phyloP scores from a whole-genome alignment of 2,329 filamentous ascomycete species.

The Pseudogymnoascus sp. region DNA sequence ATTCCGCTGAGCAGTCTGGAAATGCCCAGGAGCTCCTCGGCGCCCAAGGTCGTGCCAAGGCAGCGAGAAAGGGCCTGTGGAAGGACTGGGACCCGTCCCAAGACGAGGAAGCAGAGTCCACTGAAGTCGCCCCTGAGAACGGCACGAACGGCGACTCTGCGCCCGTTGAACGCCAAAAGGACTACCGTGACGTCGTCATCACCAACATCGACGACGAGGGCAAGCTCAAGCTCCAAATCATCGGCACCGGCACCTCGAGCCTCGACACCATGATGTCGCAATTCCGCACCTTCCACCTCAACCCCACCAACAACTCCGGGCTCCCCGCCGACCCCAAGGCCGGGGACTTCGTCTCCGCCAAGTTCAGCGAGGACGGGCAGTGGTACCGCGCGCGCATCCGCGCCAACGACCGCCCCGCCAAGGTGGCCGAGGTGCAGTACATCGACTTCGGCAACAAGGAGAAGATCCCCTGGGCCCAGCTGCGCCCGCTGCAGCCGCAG shows the following conservation, averaged over 20 bases:
- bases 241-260: constrained; percentile 76
- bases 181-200: constrained; percentile 90
- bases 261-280: constrained; percentile 83
- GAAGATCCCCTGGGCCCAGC: constrained; percentile 71
- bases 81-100: constrained; percentile 88
- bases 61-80: constrained; percentile 81
- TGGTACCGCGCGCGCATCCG: constrained; percentile 94
- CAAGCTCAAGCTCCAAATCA: constrained; percentile 82
- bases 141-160: constrained; percentile 44
- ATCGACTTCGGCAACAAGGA: constrained; percentile 96
- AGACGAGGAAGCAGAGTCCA: constrained; percentile 50
- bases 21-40: constrained; percentile 80
- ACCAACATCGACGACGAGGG: constrained; percentile 81
- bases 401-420: constrained; percentile 83
- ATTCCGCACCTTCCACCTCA: constrained; percentile 85
- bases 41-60: constrained; percentile 84
- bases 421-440: constrained; percentile 85
- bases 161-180: constrained; percentile 57
- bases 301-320: constrained; percentile 68
- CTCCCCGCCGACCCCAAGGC: constrained; percentile 74
- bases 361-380: constrained; percentile 79
- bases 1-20: constrained; percentile 91
- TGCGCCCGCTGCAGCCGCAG: constrained; percentile 73
- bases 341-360: constrained; percentile 83
- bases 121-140: constrained; percentile 41